Evolutionary conservation across 768 basidiomycete genomes (phyloP), one percentile per base, ranked within the genome.

Genomic region (Leccinellum rugosiceps): DNA sequence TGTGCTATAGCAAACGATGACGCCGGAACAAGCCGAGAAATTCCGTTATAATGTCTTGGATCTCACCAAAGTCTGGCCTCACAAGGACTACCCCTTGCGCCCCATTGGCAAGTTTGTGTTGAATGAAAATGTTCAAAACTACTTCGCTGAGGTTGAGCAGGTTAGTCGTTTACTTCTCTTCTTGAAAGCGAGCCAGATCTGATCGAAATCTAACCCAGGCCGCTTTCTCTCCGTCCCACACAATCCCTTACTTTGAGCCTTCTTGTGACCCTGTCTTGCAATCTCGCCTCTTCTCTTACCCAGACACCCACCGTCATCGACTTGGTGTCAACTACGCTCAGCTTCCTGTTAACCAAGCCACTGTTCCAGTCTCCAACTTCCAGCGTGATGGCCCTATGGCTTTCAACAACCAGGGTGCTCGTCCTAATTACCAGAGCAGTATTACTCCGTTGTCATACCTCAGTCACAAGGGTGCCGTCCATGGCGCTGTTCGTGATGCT

Each of bases 61-160:
- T 73, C 78, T 94, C 50, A 96, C 94, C 60, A 95, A 95, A 73
- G 77, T 96, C 65, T 94, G 94, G 87, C 85, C 96, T 7, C 95
- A 98, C 71, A 74, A 75, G 51, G 83, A 94, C 9, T 94, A 81
- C 76, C 96, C 95, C n/a, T 80, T 97, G 61, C 87, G 93, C 62
- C 87, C 85, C 43, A 74, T 98, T 62, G 95, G 94, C 66, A 93
- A 87, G 70, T 76, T 97, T 55, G 88, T 90, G 21, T 81, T 92
- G 61, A 82, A 92, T 71, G 81, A 89, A 74, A 88, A 90, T 68
- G 78, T 81, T 19, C 77, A 87, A 69, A 92, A 93, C 77, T 97
- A 93, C 82, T 97, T 97, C 58, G 87, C 93, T 51, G 95, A 98
- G 77, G 87, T 94, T 47, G 95, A 98, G 73, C 94, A 98, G 78